These are phyloP conservation scores for Phytophthora europaea DNA, from an alignment of 352 stramenopile genomes.

Conservation along the genomic window DNA sequence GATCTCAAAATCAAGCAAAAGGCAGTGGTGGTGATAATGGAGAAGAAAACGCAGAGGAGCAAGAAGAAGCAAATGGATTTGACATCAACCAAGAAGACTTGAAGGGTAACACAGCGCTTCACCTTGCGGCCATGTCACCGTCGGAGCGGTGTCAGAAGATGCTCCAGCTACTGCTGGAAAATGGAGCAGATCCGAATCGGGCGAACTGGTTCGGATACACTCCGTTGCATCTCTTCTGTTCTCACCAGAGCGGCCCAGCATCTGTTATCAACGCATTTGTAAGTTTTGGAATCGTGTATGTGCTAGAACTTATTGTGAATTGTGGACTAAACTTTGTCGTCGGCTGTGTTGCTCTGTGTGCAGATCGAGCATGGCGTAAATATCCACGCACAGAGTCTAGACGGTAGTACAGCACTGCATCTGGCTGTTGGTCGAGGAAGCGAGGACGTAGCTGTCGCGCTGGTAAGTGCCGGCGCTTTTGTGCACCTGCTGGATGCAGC, in stretches of 20 bases:
- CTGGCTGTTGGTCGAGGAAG: slow-evolving; percentile 81
- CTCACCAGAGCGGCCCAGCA: slow-evolving; percentile 75
- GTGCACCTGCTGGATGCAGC: slow-evolving; percentile 86
- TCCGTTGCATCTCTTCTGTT: slow-evolving; percentile 86
- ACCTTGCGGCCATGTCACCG: slow-evolving; percentile 87
- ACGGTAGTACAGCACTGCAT: slow-evolving; percentile 87
- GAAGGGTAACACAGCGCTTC: slow-evolving; percentile 87
- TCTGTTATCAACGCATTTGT: slow-evolving; percentile 86
- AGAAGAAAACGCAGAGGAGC: slow-evolving; percentile 2
- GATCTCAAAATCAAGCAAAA: slow-evolving; percentile 24
- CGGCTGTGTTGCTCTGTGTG: background rate
- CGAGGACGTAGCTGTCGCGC: slow-evolving; percentile 73
- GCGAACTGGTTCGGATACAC: slow-evolving; percentile 92
- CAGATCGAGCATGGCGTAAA: slow-evolving; percentile 85
- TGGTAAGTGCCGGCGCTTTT: slow-evolving; percentile 79
- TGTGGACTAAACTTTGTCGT: background rate
- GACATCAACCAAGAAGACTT: slow-evolving; percentile 87
- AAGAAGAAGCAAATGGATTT: slow-evolving; percentile 50
- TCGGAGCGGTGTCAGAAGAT: slow-evolving; percentile 86
- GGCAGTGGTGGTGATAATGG: background rate
- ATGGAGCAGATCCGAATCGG: slow-evolving; percentile 78
- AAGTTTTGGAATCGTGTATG: slow-evolving; percentile 39
- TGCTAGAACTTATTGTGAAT: background rate
- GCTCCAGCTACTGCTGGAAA: slow-evolving; percentile 84
- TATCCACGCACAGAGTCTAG: slow-evolving; percentile 85